Conservation (phyloP, 2,329 filamentous ascomycete species). For the Pseudogymnoascus sp. region DNA sequence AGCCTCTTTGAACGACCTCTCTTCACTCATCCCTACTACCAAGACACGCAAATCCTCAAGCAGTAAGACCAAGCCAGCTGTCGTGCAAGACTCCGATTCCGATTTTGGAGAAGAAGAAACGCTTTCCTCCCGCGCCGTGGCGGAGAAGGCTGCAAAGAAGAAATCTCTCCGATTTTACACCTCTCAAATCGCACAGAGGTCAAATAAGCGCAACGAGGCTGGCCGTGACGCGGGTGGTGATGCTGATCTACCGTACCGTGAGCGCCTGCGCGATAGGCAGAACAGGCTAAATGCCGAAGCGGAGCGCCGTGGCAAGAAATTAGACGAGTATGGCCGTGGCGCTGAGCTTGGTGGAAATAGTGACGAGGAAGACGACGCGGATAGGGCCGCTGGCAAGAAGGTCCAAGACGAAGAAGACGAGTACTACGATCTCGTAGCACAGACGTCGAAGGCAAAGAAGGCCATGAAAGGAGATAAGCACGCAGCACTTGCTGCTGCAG, state of each 20-base stretch:
- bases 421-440: constrained; percentile 84
- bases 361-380: constrained; percentile 28
- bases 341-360: constrained; percentile 58
- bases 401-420: constrained; percentile 50
- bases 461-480: constrained; percentile 57
- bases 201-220: constrained; percentile 69
- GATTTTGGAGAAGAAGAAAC: constrained; percentile 88
- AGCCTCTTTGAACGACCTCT: constrained; percentile 36
- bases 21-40: constrained; percentile 20
- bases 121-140: constrained; percentile 68
- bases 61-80: constrained; percentile 37
- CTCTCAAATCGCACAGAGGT: constrained; percentile 91
- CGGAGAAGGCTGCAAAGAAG: constrained; percentile 81
- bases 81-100: constrained; percentile 55
- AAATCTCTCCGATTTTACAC: constrained; percentile 96
- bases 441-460: constrained; percentile 59
- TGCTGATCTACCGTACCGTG: constrained; percentile 75
- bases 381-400: constrained; percentile 39
- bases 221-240: constrained; percentile 71
- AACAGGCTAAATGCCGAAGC: constrained; percentile 82
- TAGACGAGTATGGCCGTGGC: constrained; percentile 53
- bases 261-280: constrained; percentile 78
- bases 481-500: constrained; percentile 49
- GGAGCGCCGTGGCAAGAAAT: constrained; percentile 66
- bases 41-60: constrained; percentile 26